These are phyloP conservation scores for Bondarzewia mesenterica DNA, from an alignment of 1,284 basidiomycete genomes.

Conservation along the genomic window DNA sequence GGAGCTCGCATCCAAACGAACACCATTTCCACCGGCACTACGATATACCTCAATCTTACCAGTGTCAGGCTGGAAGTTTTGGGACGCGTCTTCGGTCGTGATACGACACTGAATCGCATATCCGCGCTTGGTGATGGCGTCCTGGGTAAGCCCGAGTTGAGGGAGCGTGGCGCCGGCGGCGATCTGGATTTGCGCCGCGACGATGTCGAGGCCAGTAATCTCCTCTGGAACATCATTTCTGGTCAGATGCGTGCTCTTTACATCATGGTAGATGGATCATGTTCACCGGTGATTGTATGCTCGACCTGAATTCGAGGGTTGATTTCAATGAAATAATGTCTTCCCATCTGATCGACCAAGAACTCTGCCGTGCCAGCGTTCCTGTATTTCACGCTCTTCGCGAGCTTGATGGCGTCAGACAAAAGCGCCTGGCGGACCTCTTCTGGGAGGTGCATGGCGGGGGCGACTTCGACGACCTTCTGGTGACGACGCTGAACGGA, in stretches of 20 bases:
- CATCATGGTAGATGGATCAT: no score
- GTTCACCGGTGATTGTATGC: constrained; percentile 89
- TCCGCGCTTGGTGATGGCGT: constrained; percentile 92
- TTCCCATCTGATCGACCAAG: constrained; percentile 90
- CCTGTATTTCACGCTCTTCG: constrained; percentile 86
- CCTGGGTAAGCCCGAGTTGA: constrained; percentile 95
- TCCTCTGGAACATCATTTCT: constrained; percentile 68
- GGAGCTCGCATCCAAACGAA: constrained; percentile 94
- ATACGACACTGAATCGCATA: constrained; percentile 99
- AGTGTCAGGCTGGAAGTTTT: constrained; percentile 95
- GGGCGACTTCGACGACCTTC: constrained; percentile 98
- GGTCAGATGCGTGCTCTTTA: constrained; percentile 4
- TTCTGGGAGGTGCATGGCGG: constrained; percentile 90
- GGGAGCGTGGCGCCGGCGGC: constrained; percentile 94
- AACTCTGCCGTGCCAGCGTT: constrained; percentile 98
- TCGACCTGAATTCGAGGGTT: constrained; percentile 98
- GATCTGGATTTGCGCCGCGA: constrained; percentile 98
- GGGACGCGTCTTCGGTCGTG: constrained; percentile 95
- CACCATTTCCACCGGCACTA: constrained; percentile 97
- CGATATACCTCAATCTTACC: constrained; percentile 99
- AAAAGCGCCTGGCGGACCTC: constrained; percentile 86
- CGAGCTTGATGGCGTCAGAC: constrained; percentile 89
- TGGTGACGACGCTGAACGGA: constrained; percentile 97
- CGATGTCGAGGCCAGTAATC: constrained; percentile 98
- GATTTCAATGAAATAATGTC: constrained; percentile 99